Evolutionary conservation across 2,329 filamentous ascomycete genomes (phyloP), one percentile per base, ranked within the genome.

Genomic region (Pestalotiopsis sp.): DNA sequence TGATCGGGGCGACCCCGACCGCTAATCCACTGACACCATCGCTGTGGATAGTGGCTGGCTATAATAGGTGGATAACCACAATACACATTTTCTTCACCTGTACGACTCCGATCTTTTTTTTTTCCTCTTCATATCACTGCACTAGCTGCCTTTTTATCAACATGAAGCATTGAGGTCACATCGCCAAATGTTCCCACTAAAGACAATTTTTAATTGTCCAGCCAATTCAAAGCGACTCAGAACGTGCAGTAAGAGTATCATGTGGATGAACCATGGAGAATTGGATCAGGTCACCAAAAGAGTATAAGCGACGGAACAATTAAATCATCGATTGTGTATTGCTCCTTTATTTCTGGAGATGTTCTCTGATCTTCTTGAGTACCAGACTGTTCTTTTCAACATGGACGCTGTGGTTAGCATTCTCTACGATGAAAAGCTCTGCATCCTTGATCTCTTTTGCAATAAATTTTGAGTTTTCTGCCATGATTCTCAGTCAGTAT

Each of bases 391-490:
- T 77, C 71, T 80, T 78, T 68, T 81, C 79, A 0, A 76, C 56
- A 61, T 81, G 78, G 1, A 81, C 79, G n/a, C 76, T 75, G 66
- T 81, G 79, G 60, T 80, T 81, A 0, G 79, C 79, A 17, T 72
- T 71, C 56, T 73, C 66, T 0, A 80, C 74, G 9, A 78, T 64
- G 4, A 79, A 71, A 17, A 81, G 65, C 4, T 74, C 71, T 3
- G 78, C 75, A 0, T 71, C 60, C 0, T 75, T 74, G 0, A 81
- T 74, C 4, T 67, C 69, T 3, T 72, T 68, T 0, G 75, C 76
- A 41, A 80, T 80, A 20, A 78, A 65, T 31, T 70, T 70, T 12
- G 79, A 80, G 65, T 80, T 74, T 63, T 76, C 76, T 79, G 59
- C 2, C 14, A 41, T 14, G 6, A 20, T 52, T 38, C 12, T 13